Evolutionary conservation across 352 stramenopile genomes (phyloP), one percentile per base, ranked within the genome.

Genomic region (Aphanomyces stellatus): DNA sequence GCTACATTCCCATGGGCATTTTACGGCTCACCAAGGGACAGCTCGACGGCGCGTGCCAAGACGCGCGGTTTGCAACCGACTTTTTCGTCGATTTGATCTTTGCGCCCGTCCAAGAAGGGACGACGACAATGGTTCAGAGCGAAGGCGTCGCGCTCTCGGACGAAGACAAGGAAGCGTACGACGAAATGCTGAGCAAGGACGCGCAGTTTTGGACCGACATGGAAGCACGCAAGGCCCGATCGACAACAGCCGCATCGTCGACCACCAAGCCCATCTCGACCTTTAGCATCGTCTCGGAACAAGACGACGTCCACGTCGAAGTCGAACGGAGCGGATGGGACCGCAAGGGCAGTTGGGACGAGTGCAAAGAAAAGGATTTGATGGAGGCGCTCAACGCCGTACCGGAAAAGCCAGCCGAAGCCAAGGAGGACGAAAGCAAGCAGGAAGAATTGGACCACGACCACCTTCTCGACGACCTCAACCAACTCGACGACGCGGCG

Each of bases 31-130:
- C 46, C 10, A 53, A 77, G 27, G 71, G 60, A 2, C 24, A 37
- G 30, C 30, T 97, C 40, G 97, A 99, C 79, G 96, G 96, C 25
- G 93, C 96, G 17, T 98, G 93, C 69, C 78, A 75, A 22, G 96
- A 99, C 62, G 69, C 87, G 15, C 86, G 96, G 25, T 99, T 98
- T 65, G 76, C 96, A 41, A 85, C 97, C 61, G 93, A 98, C 71
- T 98, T 98, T 65, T 98, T 98, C 73, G 77, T 99, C 42, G 95
- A 99, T 73, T 76, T 98, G 49, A 98, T 98, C 46, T 98, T 99
- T 73, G 95, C 95, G 30, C 83, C 96, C 10, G 88, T 97, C 34
- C 83, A 97, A 75, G 27, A 51, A 10, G 34, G 11, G 40, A 40
- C 43, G 17, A n/a, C 24, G n/a, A 41, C 37, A 1, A 17, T 40